phyloP scores from a whole-genome alignment of 2,329 filamentous ascomycete species.

The Thelonectria rubi region DNA sequence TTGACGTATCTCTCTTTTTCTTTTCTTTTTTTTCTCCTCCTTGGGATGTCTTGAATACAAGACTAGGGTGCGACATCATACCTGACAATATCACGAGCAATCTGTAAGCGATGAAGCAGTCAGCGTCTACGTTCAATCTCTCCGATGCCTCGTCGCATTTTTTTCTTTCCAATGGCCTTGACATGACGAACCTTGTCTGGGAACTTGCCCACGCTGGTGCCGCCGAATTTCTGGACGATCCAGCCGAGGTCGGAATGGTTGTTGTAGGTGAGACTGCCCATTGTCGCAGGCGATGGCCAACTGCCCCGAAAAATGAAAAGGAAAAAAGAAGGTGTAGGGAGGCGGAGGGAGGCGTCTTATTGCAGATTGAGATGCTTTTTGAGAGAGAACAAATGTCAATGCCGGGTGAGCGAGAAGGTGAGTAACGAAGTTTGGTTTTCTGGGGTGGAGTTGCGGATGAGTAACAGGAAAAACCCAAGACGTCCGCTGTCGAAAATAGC shows the following conservation, averaged over 20 bases:
- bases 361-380: neutral
- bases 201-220: constrained; percentile 95
- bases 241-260: constrained; percentile 64
- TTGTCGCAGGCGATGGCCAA: constrained; percentile 28
- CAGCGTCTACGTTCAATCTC: constrained; percentile 7
- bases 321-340: neutral
- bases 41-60: constrained; percentile 8
- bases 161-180: neutral
- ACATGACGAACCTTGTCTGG: constrained; percentile 67
- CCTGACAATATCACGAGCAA: constrained; percentile 55
- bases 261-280: constrained; percentile 47
- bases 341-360: neutral
- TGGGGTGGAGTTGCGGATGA: constrained; percentile 36
- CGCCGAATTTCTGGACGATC: constrained; percentile 95
- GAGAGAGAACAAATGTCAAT: neutral
- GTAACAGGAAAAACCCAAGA: constrained; percentile 27
- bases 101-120: constrained; percentile 40
- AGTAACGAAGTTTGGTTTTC: constrained; percentile 18
- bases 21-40: neutral
- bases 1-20: constrained; percentile 20
- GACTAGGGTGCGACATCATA: constrained; percentile 36
- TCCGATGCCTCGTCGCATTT: neutral
- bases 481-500: neutral
- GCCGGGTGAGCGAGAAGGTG: constrained; percentile 2
- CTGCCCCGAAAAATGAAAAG: constrained; percentile 1